Evolutionary conservation across 805 yeast genomes (phyloP).

Genomic region (Metschnikowia arizonensis): DNA sequence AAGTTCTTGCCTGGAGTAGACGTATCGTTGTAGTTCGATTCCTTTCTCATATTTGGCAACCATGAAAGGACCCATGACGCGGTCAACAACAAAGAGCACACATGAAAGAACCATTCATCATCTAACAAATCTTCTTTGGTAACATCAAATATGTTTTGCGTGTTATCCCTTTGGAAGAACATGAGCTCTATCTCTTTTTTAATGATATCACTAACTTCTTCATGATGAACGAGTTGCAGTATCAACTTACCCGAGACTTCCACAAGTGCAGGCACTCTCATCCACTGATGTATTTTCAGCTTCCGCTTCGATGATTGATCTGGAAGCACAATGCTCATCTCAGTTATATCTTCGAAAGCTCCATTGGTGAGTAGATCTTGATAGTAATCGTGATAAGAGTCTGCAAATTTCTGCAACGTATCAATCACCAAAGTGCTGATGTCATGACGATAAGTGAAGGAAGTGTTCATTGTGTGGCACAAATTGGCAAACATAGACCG

Average conservation of each 20-base stretch:
- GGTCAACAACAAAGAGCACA: slow-evolving; percentile 52
- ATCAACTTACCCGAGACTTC: slow-evolving; percentile 20
- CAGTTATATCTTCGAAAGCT: slow-evolving; percentile 20
- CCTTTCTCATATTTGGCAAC: slow-evolving; percentile 53
- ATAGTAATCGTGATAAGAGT: slow-evolving; percentile 32
- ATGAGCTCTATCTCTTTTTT: slow-evolving; percentile 28
- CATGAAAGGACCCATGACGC: slow-evolving; percentile 55
- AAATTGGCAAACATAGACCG: slow-evolving; percentile 44
- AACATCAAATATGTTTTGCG: slow-evolving; percentile 26
- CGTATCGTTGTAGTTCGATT: slow-evolving; percentile 25
- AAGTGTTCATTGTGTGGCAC: slow-evolving; percentile 56
- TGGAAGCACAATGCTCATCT: slow-evolving; percentile 11
- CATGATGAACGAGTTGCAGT: slow-evolving; percentile 2
- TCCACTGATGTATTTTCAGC: slow-evolving; percentile 32
- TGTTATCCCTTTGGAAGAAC: slow-evolving; percentile 19
- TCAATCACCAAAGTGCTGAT: slow-evolving; percentile 46
- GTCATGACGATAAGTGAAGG: slow-evolving; percentile 53
- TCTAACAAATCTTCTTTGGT: slow-evolving; percentile 54
- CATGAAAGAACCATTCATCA: slow-evolving; percentile 44
- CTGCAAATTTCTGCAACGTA: slow-evolving; percentile 34
- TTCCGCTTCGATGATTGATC: slow-evolving; percentile 17
- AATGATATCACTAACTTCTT: slow-evolving; percentile 10
- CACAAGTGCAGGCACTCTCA: slow-evolving; percentile 28
- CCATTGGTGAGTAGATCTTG: slow-evolving; percentile 34
- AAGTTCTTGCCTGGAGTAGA: slow-evolving; percentile 14